Conservation (phyloP, 768 basidiomycete genomes). For the Mycena alexandri region DNA sequence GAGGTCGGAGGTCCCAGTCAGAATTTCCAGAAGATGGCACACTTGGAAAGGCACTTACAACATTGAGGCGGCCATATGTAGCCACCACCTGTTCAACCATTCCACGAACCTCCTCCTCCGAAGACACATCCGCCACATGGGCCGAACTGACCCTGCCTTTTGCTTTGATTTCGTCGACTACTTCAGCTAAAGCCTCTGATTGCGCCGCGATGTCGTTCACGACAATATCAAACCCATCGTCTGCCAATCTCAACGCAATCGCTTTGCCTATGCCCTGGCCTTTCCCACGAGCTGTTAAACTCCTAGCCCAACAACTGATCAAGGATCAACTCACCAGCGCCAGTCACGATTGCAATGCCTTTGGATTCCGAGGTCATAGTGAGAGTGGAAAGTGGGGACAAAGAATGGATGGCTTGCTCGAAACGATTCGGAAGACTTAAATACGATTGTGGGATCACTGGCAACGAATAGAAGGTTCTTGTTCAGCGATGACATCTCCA, state of each 20-base stretch:
- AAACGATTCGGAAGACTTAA: no score
- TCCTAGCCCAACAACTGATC: neutral
- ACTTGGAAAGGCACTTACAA: constrained; percentile 9
- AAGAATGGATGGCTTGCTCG: no score
- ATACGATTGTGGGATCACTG: no score
- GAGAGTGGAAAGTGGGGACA: no score
- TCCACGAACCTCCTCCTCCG: constrained; percentile 50
- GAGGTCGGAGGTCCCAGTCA: no score
- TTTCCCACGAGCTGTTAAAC: neutral
- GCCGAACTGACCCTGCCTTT: constrained; percentile 32
- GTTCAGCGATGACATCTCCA: no score
- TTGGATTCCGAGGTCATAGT: constrained; percentile 8
- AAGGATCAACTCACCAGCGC: constrained; percentile 33
- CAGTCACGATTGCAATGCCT: constrained; percentile 49
- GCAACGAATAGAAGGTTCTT: no score
- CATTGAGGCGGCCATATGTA: constrained; percentile 48
- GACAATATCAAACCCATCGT: constrained; percentile 51
- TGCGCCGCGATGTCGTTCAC: constrained; percentile 51
- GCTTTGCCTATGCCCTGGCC: constrained; percentile 46
- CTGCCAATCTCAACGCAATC: constrained; percentile 52
- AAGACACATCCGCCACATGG: constrained; percentile 46
- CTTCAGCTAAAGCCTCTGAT: constrained; percentile 38
- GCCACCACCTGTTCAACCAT: constrained; percentile 47
- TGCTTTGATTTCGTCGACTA: constrained; percentile 42
- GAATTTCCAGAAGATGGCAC: neutral